These are phyloP conservation scores for Phoenix dactylifera DNA, from an alignment of 176 grass and related monocot genomes.

Conservation along the genomic window DNA sequence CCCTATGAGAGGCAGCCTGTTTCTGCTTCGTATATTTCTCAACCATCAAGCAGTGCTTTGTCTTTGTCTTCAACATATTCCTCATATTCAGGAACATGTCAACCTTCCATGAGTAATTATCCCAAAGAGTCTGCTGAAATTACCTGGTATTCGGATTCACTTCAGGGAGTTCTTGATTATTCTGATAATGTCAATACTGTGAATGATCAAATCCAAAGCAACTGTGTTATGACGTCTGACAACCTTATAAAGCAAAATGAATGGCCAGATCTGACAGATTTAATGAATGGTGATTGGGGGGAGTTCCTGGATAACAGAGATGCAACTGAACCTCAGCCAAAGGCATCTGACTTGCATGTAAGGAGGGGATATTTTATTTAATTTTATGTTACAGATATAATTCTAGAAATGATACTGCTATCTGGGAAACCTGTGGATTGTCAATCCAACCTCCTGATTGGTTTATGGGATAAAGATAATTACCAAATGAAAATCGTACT, in stretches of 20 bases:
- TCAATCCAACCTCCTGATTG: too few relatives aligned
- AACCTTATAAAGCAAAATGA: slow-evolving; percentile 15
- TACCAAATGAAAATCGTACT: too few relatives aligned
- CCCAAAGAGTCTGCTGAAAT: slow-evolving; percentile 27
- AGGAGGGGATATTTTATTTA: slow-evolving; percentile 8
- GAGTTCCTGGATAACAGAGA: slow-evolving; percentile 17
- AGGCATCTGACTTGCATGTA: slow-evolving; percentile 28
- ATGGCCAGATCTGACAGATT: slow-evolving; percentile 40
- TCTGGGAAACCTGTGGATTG: too few relatives aligned
- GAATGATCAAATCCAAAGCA: slow-evolving; percentile 26
- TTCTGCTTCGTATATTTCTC: too few relatives aligned
- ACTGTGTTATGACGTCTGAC: slow-evolving; percentile 1
- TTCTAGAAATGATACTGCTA: neutral
- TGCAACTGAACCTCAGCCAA: slow-evolving; percentile 23
- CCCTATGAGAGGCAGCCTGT: too few relatives aligned
- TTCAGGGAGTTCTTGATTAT: slow-evolving; percentile 34
- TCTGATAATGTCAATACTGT: slow-evolving; percentile 16
- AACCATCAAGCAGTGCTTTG: neutral
- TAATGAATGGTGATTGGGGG: slow-evolving; percentile 19
- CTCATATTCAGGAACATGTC: neutral
- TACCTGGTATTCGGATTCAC: slow-evolving; percentile 32
- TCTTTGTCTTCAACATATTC: neutral
- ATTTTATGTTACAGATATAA: neutral
- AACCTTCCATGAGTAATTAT: slow-evolving; percentile 2
- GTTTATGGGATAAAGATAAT: too few relatives aligned